Percentiles rank a stretch among this genome's conserved stretches.
Evolutionary conservation across 306 rosid species (phyloP).

Genomic region (Herpetospermum pedunculosum): DNA sequence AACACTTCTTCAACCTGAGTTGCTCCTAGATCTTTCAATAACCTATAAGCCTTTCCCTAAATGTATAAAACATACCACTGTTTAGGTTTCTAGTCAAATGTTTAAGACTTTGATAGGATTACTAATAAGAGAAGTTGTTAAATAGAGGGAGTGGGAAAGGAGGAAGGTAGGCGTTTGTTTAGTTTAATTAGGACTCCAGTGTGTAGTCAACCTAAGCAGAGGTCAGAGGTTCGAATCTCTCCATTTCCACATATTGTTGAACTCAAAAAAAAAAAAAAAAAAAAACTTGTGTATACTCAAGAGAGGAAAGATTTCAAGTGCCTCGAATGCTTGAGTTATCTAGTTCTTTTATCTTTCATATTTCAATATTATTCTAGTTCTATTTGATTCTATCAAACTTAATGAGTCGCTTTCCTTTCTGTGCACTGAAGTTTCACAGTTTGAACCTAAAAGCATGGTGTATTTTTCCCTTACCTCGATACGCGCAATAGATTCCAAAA

Average conservation of each 20-base stretch:
- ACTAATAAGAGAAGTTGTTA: too few species aligned
- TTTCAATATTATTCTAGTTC: too few species aligned
- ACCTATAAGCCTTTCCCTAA: constrained; percentile 62
- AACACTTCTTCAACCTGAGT: constrained; percentile 58
- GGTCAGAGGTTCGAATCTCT: too few species aligned
- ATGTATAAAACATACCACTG: not conserved
- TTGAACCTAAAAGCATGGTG: not conserved
- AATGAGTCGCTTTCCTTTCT: not conserved
- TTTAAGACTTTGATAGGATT: too few species aligned
- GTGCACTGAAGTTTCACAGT: not conserved
- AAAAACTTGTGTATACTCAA: too few species aligned
- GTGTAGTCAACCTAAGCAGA: too few species aligned
- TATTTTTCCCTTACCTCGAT: constrained; percentile 47
- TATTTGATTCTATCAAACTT: not conserved
- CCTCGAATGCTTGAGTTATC: not conserved
- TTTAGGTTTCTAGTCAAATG: not conserved
- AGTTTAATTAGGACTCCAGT: too few species aligned
- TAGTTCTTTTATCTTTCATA: not conserved
- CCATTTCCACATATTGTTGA: too few species aligned
- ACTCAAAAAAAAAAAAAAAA: too few species aligned
- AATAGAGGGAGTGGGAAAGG: too few species aligned
- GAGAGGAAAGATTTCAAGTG: not conserved
- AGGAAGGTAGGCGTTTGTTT: too few species aligned
- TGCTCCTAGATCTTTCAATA: constrained; percentile 69
- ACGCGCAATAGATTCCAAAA: constrained; percentile 85